Evolutionary conservation across 2,329 filamentous ascomycete genomes (phyloP), one percentile per base, ranked within the genome.

Genomic region (Trichophyton simii): DNA sequence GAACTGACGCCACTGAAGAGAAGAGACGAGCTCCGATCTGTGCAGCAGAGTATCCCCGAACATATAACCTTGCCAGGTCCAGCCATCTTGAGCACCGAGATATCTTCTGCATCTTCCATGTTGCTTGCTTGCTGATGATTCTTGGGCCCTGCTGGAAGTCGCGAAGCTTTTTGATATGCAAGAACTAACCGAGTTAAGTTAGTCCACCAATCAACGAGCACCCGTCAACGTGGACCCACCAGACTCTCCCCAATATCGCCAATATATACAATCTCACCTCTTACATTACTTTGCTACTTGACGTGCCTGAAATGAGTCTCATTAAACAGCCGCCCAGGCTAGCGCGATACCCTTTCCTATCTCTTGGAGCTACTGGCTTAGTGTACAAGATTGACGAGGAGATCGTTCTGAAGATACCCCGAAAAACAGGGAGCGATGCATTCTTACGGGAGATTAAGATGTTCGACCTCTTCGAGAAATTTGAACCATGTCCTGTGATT

Each of bases 71-170:
- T 9, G 58, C 31, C 2, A 42, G 25, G 50, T 22, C 60, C n/a
- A 62, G 31, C 28, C 31, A 46, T 22, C 44, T 70, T 67, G 72
- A 65, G 66, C 72, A 74, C 71, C 65, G 61, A 62, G 60, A 58
- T 22, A 62, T 41, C 61, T 60, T 48, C 59, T 65, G 61, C 68
- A 70, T 70, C 66, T 65, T 66, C 63, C 64, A 66, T 65, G 60
- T 55, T 59, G 28, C 41, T 9, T 20, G n/a, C 20, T 25, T 46
- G 58, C 22, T 22, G 6, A 25, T 13, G 7, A 13, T 11, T 13
- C 25, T 28, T 28, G 25, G 5, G 25, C 13, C 22, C 6, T 13
- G 15, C 18, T 31, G 25, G 13, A 18, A 28, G 38, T 13, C 11
- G 22, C 15, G 20, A 54, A 61, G 18, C 15, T 31, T 28, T 25